Evolutionary conservation across 108 stramenopile species (phyloP), one percentile per base, ranked within the genome.

Genomic region (Skeletonema grethae): DNA sequence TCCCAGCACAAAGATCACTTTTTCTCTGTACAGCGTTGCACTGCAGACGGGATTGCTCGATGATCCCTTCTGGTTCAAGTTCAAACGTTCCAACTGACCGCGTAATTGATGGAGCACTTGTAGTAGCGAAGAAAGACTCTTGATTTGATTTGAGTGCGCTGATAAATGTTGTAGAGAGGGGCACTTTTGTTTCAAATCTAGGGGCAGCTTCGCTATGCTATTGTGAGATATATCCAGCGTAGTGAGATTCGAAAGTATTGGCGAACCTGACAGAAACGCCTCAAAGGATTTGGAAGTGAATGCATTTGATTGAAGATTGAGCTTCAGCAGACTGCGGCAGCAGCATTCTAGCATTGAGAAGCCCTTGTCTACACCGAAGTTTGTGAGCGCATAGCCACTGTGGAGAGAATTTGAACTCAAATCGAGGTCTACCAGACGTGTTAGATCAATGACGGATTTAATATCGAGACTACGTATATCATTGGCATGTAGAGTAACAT

Each of bases 191-290:
- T 58, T 20, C 29, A 80, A 59, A 0, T 57, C 30, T 0, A 2
- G 35, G 13, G 79, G 79, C 59, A 80, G 72, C 63, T 8, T 16
- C 22, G 63, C 50, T 35, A 80, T 38, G 20, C 58, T 60, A 31
- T 80, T 80, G 79, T 73, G 56, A 2, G 79, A 80, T 9, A 80
- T 58, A 68, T 80, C 79, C 28, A 80, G 63, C 16, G 35, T 20
- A 24, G 64, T 50, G 18, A 80, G 69, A 13, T 29, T 59, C 20
- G 68, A 31, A 16, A 80, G 65, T 8, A 65, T 13, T 1, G 36
- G 55, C 31, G 24, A 5, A 25, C 2, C 5, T 34, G n/a, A 32
- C 0, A 80, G 28, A 25, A 80, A 30, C 18, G 31, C 46, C 1
- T 20, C 28, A 5, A 80, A 60, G 6, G 73, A 70, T 39, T 74